These are phyloP conservation scores for Rhodotorula diobovata DNA, from an alignment of 768 basidiomycete genomes.

Conservation along the genomic window DNA sequence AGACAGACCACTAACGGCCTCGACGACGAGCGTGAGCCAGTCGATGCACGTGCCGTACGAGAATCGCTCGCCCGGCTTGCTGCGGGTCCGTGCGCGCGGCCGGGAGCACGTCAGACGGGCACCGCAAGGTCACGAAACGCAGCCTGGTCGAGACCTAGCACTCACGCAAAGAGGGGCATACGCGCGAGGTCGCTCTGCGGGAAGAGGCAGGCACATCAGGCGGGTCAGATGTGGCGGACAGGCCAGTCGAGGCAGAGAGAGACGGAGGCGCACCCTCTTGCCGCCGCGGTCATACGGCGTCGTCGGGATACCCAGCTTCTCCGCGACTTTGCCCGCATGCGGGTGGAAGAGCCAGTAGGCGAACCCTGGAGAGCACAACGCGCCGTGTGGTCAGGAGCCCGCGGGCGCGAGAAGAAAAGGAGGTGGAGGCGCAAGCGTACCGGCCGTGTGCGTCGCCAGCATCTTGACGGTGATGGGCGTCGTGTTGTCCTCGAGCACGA, in stretches of 20 bases:
- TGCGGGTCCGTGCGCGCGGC: background rate
- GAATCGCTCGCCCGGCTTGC: slow-evolving; percentile 1
- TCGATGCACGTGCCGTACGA: slow-evolving; percentile 44
- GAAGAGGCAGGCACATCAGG: background rate
- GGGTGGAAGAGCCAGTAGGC: slow-evolving; percentile 5
- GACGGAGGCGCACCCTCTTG: background rate
- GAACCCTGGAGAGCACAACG: background rate
- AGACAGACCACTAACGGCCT: slow-evolving; percentile 38
- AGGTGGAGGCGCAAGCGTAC: background rate
- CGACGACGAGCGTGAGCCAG: slow-evolving; percentile 44
- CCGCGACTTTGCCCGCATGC: background rate
- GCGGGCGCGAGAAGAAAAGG: too few species aligned
- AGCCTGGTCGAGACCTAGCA: background rate
- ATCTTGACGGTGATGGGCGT: slow-evolving; percentile 43
- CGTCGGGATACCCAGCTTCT: background rate
- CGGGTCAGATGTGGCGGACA: background rate
- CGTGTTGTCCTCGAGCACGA: slow-evolving; percentile 32
- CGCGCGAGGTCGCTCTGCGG: background rate
- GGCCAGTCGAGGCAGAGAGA: background rate
- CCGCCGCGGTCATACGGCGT: background rate
- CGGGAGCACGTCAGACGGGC: accelerated
- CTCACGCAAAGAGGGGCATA: background rate
- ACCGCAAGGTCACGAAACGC: too few species aligned
- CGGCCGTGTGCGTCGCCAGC: slow-evolving; percentile 45
- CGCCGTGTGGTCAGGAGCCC: background rate